phyloP scores from a whole-genome alignment of 352 stramenopile genomes.

The Globisporangium parvum region DNA sequence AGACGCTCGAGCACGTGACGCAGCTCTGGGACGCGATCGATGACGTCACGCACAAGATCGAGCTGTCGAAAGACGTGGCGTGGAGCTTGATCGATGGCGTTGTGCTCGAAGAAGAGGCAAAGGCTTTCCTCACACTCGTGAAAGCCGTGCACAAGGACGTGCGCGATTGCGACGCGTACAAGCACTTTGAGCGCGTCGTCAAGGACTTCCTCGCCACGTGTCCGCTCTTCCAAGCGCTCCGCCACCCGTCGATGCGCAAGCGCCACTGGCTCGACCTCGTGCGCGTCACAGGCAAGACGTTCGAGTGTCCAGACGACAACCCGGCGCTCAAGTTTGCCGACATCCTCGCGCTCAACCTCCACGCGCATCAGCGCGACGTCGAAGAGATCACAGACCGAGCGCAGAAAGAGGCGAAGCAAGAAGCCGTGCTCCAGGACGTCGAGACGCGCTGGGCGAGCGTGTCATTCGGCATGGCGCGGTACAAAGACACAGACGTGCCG shows the following conservation, averaged over 20 bases:
- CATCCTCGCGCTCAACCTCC: conserved; percentile 79
- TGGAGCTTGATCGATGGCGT: conserved; percentile 91
- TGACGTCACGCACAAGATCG: conserved; percentile 87
- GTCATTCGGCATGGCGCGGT: conserved; percentile 75
- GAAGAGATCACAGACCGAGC: conserved; percentile 90
- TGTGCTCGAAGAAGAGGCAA: conserved; percentile 92
- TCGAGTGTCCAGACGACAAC: conserved; percentile 67
- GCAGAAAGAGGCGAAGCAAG: conserved; percentile 89
- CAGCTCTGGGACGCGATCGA: conserved; percentile 86
- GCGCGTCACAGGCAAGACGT: conserved; percentile 41
- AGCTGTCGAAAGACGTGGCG: conserved; percentile 80
- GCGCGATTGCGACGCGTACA: conserved; percentile 89
- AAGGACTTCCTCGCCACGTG: conserved; percentile 76
- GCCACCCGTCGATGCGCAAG: conserved; percentile 65
- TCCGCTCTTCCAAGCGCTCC: conserved; percentile 72
- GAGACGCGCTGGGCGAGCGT: conserved; percentile 70
- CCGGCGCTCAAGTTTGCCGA: conserved; percentile 65
- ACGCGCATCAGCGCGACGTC: conserved; percentile 74
- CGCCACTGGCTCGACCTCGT: conserved; percentile 74
- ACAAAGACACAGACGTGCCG: conserved; percentile 84
- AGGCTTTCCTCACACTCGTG: conserved; percentile 77
- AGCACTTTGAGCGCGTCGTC: conserved; percentile 72
- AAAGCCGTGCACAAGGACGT: conserved; percentile 89
- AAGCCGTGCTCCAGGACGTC: conserved; percentile 74
- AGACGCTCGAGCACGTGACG: conserved; percentile 65